These are phyloP conservation scores for Penicillium samsonianum DNA, from an alignment of 495 filamentous ascomycete species.

Conservation along the genomic window DNA sequence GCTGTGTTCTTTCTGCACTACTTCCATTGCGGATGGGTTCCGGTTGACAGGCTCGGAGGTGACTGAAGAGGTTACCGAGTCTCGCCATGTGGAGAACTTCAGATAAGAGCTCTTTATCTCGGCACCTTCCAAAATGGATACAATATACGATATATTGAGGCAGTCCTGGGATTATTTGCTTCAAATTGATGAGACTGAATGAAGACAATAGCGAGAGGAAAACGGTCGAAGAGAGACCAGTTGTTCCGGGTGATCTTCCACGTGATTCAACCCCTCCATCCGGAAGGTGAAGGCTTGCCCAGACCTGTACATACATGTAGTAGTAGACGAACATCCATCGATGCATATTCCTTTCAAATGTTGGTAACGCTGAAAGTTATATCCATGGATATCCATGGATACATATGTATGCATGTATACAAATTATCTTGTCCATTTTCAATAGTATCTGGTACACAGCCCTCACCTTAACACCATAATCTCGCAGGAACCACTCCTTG, in stretches of 20 bases:
- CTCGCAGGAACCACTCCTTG: too few species aligned
- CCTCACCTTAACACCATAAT: too few species aligned
- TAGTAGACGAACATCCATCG: not conserved
- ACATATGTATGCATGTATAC: too few species aligned
- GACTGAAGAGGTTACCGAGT: constrained; percentile 28
- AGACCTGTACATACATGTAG: too few species aligned
- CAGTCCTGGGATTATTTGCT: not conserved
- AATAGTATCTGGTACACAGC: too few species aligned
- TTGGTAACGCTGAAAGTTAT: too few species aligned
- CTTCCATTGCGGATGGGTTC: constrained; percentile 55
- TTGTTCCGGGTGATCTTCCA: constrained; percentile 1
- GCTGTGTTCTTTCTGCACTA: constrained; percentile 71
- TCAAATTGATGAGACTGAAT: too few species aligned
- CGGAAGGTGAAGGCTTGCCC: not conserved
- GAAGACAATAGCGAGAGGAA: not conserved
- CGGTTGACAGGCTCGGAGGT: constrained; percentile 21
- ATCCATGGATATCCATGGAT: too few species aligned
- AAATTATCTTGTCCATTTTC: too few species aligned
- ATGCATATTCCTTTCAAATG: too few species aligned
- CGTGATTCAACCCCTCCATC: constrained; percentile 5
- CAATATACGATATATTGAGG: not conserved
- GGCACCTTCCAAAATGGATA: not conserved
- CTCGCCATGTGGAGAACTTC: constrained; percentile 17
- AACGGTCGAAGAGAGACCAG: not conserved
- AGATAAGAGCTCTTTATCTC: constrained; percentile 5